Evolutionary conservation across 805 yeast genomes (phyloP).

Genomic region (Candida jianshihensis): DNA sequence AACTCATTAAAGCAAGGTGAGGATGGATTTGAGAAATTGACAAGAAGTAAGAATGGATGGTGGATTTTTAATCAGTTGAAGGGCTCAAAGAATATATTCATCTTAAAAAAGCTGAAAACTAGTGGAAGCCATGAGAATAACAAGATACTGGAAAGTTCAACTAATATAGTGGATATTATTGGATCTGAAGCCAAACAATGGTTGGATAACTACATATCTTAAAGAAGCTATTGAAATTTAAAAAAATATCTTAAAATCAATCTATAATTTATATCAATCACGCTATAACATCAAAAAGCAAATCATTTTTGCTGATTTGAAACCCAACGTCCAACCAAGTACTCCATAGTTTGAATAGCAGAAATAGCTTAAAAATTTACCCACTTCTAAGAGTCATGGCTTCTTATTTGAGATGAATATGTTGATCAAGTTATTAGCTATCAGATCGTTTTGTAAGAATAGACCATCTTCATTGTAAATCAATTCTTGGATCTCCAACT

Average conservation of each 20-base stretch:
- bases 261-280: neutral
- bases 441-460: conserved; percentile 1
- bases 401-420: neutral
- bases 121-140: neutral
- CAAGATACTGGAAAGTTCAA: conserved; percentile 12
- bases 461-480: conserved; percentile 3
- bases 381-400: neutral
- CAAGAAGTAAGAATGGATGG: conserved; percentile 18
- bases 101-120: conserved; percentile 14
- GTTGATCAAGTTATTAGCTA: neutral
- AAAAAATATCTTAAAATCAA: neutral
- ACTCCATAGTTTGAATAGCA: too few relatives aligned
- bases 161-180: conserved; percentile 13
- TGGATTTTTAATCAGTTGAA: conserved; percentile 14
- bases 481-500: neutral
- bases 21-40: conserved; percentile 12
- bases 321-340: too few relatives aligned
- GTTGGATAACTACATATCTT: conserved; percentile 9
- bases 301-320: too few relatives aligned
- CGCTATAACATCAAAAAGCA: neutral
- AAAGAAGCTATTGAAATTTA: neutral
- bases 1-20: conserved; percentile 1
- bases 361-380: too few relatives aligned
- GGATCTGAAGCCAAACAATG: conserved; percentile 18
- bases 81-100: conserved; percentile 5